Percentiles rank a stretch among this genome's conserved stretches.
Conservation (phyloP, 2,329 filamentous ascomycete species). For the Xenosphaeropsis pyriputrescens region DNA sequence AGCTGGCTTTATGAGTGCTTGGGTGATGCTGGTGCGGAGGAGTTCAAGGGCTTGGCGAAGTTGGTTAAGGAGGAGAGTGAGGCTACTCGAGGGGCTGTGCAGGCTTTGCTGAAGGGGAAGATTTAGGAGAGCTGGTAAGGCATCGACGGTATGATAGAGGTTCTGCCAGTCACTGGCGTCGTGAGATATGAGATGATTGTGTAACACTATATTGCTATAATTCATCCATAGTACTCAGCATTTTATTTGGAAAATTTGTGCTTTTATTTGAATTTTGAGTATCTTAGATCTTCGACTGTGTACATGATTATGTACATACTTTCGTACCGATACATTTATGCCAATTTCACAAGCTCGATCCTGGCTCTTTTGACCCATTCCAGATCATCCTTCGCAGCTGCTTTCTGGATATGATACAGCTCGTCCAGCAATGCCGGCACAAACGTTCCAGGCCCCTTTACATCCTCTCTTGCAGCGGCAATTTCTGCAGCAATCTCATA, state of each 20-base stretch:
- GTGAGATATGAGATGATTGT: not conserved
- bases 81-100: constrained; percentile 55
- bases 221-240: too few relatives aligned
- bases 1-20: constrained; percentile 80
- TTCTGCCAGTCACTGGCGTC: not conserved
- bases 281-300: not conserved
- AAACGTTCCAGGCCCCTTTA: constrained; percentile 74
- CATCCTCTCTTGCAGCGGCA: constrained; percentile 52
- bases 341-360: constrained; percentile 22
- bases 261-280: not conserved
- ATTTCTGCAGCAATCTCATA: constrained; percentile 54
- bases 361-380: constrained; percentile 37
- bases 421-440: constrained; percentile 75
- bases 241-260: too few relatives aligned
- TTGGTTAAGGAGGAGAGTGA: constrained; percentile 65
- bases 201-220: too few relatives aligned
- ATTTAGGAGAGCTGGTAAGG: constrained; percentile 32
- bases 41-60: constrained; percentile 56
- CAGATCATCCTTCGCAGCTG: constrained; percentile 29
- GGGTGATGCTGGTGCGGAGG: constrained; percentile 49
- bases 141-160: not conserved
- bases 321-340: not conserved
- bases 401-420: constrained; percentile 33
- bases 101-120: constrained; percentile 44
- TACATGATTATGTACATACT: not conserved